Evolutionary conservation across 192 early-diverging fungal genomes (phyloP).

Genomic region (Haplosporangium gracile): DNA sequence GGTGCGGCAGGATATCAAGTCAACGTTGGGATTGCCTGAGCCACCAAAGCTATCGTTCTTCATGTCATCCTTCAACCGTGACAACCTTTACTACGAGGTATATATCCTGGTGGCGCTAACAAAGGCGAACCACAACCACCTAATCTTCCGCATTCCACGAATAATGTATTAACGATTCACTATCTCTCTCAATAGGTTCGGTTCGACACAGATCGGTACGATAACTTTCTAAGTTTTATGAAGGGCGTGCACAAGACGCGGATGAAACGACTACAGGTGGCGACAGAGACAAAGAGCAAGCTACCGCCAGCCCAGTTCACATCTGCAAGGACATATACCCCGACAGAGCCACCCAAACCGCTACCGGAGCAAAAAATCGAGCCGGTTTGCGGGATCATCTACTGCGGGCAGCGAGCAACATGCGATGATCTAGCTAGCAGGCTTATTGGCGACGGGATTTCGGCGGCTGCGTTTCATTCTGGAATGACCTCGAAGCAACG

Average conservation of each 20-base stretch:
- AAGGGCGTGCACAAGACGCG: conserved; percentile 27
- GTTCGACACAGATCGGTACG: conserved; percentile 33
- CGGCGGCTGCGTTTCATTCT: conserved; percentile 53
- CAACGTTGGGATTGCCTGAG: conserved; percentile 27
- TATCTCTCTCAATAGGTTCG: conserved; percentile 17
- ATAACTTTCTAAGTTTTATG: conserved; percentile 36
- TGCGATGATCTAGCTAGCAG: conserved; percentile 40
- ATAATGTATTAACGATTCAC: background rate
- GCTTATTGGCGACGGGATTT: conserved; percentile 27
- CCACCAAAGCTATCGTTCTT: conserved; percentile 21
- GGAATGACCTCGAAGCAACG: conserved; percentile 49
- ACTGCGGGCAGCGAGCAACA: conserved; percentile 41
- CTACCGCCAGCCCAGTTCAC: background rate
- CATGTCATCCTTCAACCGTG: conserved; percentile 40
- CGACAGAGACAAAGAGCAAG: background rate
- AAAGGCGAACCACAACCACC: too few relatives aligned
- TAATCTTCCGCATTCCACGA: background rate
- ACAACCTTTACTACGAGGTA: conserved; percentile 48
- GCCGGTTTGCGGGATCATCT: conserved; percentile 40
- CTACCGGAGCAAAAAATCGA: background rate
- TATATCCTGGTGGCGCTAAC: background rate
- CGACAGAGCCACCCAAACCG: background rate
- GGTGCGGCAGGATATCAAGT: conserved; percentile 33
- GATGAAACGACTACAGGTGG: conserved; percentile 12
- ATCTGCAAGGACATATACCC: background rate